A percentile compares a stretch with the other conserved stretches of the same genome.
phyloP scores from a whole-genome alignment of 345 rosid genomes.

The thale cress (Arabidopsis thaliana) region TAIR10.1 NC_003070.9:28944501-28945000 shows the following conservation, averaged over 20 bases:
- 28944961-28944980: conserved; percentile 40
- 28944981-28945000: conserved; percentile 24
- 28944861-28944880: conserved; percentile 36
- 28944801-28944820: background rate
- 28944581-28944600: conserved; percentile 76
- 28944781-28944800: conserved; percentile 40
- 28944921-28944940: conserved; percentile 31
- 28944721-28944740: conserved; percentile 55
- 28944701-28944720: conserved; percentile 81
- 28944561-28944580: conserved; percentile 82
- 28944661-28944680: conserved; percentile 72
- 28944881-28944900: background rate
- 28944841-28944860: conserved; percentile 7
- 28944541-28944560: conserved; percentile 62
- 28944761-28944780: conserved; percentile 35
- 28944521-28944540: conserved; percentile 65
- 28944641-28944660: conserved; percentile 82
- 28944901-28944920: conserved; percentile 4
- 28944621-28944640: conserved; percentile 71
- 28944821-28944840: background rate
- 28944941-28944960: conserved; percentile 40
- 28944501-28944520: conserved; percentile 75
- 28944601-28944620: conserved; percentile 64
- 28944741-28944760: conserved; percentile 34
- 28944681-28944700: conserved; percentile 74